phyloP scores from a whole-genome alignment of 2,329 filamentous ascomycete species.

The Macrophomina phaseolina region DNA sequence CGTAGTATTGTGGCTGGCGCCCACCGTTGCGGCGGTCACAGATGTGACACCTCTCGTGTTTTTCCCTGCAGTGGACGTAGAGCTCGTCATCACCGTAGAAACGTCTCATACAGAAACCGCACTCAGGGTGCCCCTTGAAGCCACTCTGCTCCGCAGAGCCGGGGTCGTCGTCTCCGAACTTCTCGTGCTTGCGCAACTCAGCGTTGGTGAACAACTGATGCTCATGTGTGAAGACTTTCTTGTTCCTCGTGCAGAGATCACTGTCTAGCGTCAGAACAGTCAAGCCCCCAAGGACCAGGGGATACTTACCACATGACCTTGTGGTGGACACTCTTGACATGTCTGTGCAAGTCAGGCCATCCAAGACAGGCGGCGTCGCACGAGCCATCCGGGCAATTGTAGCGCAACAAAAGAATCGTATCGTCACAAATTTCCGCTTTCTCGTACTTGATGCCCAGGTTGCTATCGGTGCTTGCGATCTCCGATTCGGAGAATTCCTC shows the following conservation, averaged over 20 bases:
- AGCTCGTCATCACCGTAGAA: conserved; percentile 98
- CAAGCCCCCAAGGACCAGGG: neutral
- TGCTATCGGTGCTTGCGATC: conserved; percentile 79
- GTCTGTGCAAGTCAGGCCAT: conserved; percentile 78
- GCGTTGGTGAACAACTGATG: conserved; percentile 86
- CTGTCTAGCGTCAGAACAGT: conserved; percentile 45
- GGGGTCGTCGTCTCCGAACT: conserved; percentile 85
- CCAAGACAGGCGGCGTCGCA: conserved; percentile 86
- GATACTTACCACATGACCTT: conserved; percentile 77
- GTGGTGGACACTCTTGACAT: conserved; percentile 81
- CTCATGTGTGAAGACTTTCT: conserved; percentile 98
- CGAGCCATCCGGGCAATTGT: conserved; percentile 87
- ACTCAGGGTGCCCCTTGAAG: conserved; percentile 94
- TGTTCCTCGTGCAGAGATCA: conserved; percentile 89
- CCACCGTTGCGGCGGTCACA: conserved; percentile 73
- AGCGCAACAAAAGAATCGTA: conserved; percentile 83
- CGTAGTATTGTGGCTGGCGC: conserved; percentile 84
- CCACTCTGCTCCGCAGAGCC: conserved; percentile 91
- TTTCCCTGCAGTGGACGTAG: conserved; percentile 89
- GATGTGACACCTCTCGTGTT: conserved; percentile 93
- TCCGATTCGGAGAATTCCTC: conserved; percentile 79
- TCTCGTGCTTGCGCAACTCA: conserved; percentile 86
- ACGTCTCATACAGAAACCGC: conserved; percentile 86
- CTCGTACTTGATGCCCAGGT: conserved; percentile 90
- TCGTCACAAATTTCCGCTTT: conserved; percentile 90